Base-by-base conservation (phyloP, 2,329 filamentous ascomycete genomes). In the Arthrobotrys musiformis region DNA sequence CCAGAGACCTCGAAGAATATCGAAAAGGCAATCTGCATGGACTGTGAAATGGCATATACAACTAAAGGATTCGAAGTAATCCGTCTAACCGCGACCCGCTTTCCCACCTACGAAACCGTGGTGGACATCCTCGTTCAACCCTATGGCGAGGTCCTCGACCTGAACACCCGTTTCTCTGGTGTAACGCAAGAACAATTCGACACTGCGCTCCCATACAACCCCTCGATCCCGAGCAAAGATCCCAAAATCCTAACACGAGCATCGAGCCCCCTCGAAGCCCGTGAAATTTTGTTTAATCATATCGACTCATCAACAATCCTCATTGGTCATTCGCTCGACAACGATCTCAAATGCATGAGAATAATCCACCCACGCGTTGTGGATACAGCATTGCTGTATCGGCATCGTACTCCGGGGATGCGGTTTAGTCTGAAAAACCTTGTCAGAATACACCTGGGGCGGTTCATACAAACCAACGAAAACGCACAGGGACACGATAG, bases 1-100 rank as follows among this genome's bases (percentile, higher is more conserved):
- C 30, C 80, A 78, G 0, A 37, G 44, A n/a, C 26, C 11, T n/a
- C 28, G 22, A 48, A 30, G n/a, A 37, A 69, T 4, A 67, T 46
- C 15, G 78, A 78, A 52, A 88, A 88, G 37, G 92, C 91, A 1
- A 89, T 98, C 9, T 91, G 90, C 79, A 94, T 99, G 81, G 95
- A 99, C 83, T 98, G 95, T 81, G 95, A 99, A 82, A 99, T 99
- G 95, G 93, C 92, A 3, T 98, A 97, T 82, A 99, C 96, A 0
- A 92, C 92, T 0, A 84, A 91, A 60, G 95, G 96, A 0, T 85
- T 98, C 79, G 95, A 99, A 83, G 87, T 99, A 17, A 90, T 98
- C 70, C 92, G 95, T 7, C 84, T 99, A 2, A 98, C 95, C 0
- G 94, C 92, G 4, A 91, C 94, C 2, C 89, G 91, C 8, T 99